Evolutionary conservation across 169 alveolate genomes (phyloP).

Genomic region (Cyclospora cayetanensis): DNA sequence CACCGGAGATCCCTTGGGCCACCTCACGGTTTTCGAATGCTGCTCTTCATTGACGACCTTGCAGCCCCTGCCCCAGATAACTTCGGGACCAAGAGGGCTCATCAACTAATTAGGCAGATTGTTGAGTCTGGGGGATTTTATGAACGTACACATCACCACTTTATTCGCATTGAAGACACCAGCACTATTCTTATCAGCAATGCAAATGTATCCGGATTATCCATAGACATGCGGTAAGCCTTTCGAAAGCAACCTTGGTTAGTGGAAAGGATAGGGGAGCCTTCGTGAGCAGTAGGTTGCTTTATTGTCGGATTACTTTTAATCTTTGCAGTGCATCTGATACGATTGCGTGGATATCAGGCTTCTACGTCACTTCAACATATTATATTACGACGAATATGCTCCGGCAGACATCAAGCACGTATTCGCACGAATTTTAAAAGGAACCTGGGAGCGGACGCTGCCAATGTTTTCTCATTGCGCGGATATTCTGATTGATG

Average conservation of each 20-base stretch:
- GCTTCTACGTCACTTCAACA: constrained; percentile 49
- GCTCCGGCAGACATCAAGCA: constrained; percentile 23
- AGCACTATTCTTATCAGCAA: constrained; percentile 44
- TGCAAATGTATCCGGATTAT: constrained; percentile 19
- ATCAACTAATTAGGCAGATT: constrained; percentile 92
- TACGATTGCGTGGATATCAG: constrained; percentile 2
- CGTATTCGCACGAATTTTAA: constrained; percentile 1
- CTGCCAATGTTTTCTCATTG: neutral
- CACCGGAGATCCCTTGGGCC: constrained; percentile 92
- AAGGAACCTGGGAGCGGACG: constrained; percentile 32
- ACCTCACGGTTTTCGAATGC: constrained; percentile 90
- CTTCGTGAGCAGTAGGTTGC: no score
- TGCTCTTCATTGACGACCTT: constrained; percentile 95
- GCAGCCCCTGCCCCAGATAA: constrained; percentile 94
- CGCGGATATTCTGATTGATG: constrained; percentile 83
- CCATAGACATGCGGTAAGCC: constrained; percentile 46
- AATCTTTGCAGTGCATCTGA: neutral
- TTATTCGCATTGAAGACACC: constrained; percentile 57
- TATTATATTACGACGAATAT: constrained; percentile 57
- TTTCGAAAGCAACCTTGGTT: no score
- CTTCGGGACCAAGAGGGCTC: constrained; percentile 96
- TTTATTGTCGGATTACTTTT: no score
- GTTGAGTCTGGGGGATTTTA: constrained; percentile 95
- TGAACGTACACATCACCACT: constrained; percentile 78
- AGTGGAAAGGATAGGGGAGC: no score